Percentiles rank a stretch among this genome's conserved stretches.
Conservation (phyloP, 2,329 filamentous ascomycete species). For the Calonectria pteridis region DNA sequence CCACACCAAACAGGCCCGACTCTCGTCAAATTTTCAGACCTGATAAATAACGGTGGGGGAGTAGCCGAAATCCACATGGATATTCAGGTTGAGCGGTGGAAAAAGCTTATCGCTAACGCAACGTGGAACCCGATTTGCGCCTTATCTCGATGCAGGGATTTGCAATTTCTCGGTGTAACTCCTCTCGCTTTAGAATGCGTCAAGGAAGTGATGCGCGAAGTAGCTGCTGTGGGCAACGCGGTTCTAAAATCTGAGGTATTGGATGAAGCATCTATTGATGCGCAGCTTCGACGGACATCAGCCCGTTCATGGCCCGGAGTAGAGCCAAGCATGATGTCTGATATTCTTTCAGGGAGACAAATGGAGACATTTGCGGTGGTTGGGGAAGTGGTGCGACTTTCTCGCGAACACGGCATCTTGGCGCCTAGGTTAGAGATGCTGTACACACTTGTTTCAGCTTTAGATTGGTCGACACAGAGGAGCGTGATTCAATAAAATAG, state of each 20-base stretch:
- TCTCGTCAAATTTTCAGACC: not conserved
- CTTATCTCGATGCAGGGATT: not conserved
- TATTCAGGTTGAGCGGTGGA: slow-evolving; percentile 8
- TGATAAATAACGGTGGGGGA: not conserved
- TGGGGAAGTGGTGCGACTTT: not conserved
- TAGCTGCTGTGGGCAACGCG: not conserved
- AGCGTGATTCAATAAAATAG: too few relatives aligned
- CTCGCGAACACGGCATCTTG: not conserved
- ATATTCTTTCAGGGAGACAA: not conserved
- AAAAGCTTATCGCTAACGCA: slow-evolving; percentile 1
- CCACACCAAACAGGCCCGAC: not conserved
- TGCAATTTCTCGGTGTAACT: not conserved
- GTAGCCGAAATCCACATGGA: not conserved
- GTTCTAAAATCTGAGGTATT: not conserved
- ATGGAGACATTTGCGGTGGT: not conserved
- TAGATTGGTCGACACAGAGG: not conserved
- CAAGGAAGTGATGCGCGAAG: not conserved
- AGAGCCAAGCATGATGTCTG: slow-evolving; percentile 5
- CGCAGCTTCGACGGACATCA: not conserved
- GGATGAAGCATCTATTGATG: not conserved
- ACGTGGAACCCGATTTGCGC: slow-evolving; percentile 5
- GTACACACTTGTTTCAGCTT: not conserved
- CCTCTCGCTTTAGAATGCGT: not conserved
- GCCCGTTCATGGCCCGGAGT: not conserved
- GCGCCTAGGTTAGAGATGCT: not conserved